Evolutionary conservation across 2,329 filamentous ascomycete genomes (phyloP).

Genomic region (Epichloe coenophiala): DNA sequence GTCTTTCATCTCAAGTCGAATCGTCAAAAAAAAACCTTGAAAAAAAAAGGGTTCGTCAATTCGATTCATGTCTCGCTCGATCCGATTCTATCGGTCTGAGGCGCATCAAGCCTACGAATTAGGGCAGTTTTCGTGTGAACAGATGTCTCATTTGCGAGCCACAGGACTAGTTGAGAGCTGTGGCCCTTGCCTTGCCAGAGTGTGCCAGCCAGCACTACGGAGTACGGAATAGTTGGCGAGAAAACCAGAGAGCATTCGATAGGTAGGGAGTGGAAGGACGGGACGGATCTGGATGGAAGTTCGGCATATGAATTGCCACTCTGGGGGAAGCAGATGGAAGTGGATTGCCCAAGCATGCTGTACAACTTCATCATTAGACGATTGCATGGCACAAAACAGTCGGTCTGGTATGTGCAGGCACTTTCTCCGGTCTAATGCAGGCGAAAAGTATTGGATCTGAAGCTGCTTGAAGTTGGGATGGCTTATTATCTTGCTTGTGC

Average conservation of each 20-base stretch:
- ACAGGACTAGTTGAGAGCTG: not conserved
- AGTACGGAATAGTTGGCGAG: no score
- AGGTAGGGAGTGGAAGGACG: no score
- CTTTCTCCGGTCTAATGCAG: not conserved
- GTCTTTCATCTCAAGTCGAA: not conserved
- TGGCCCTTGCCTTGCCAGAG: not conserved
- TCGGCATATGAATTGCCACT: no score
- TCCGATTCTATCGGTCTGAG: not conserved
- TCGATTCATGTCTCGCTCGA: slow-evolving; percentile 1
- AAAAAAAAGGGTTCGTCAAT: not conserved
- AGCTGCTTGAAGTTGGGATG: not conserved
- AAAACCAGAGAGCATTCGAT: no score
- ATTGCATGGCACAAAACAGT: not conserved
- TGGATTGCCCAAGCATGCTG: not conserved
- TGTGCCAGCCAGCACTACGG: no score
- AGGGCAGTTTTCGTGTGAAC: not conserved
- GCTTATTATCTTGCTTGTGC: not conserved
- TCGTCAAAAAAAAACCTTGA: not conserved
- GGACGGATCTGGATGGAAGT: no score
- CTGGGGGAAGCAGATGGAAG: not conserved
- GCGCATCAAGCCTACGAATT: not conserved
- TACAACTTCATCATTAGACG: not conserved
- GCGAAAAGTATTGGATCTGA: not conserved
- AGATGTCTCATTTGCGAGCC: not conserved
- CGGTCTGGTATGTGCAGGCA: not conserved